A percentile compares a stretch with the other conserved stretches of the same genome.
Conservation (phyloP, 2,329 filamentous ascomycete species). For the Alternaria solani region DNA sequence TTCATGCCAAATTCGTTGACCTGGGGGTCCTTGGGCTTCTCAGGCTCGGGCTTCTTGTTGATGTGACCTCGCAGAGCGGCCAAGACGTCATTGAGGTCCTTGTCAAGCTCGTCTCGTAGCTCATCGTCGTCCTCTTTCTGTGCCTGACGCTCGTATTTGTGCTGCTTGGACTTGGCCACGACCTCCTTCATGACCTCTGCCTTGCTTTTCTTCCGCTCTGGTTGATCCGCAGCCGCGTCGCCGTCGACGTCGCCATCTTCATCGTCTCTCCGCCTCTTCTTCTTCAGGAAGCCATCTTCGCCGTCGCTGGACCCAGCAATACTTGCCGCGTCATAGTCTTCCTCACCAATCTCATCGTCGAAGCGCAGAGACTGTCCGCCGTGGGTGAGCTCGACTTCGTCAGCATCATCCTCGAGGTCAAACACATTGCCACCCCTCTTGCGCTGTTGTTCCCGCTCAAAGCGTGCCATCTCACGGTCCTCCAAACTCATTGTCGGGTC, state of each 20-base stretch:
- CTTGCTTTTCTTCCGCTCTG: constrained; percentile 90
- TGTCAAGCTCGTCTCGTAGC: constrained; percentile 81
- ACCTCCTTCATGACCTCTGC: constrained; percentile 98
- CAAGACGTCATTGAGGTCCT: constrained; percentile 80
- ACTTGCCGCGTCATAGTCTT: constrained; percentile 84
- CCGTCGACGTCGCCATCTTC: constrained; percentile 55
- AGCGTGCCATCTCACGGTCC: constrained; percentile 89
- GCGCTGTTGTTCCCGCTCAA: constrained; percentile 84
- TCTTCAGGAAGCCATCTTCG: constrained; percentile 49
- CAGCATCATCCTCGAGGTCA: constrained; percentile 84
- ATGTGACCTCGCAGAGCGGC: constrained; percentile 70
- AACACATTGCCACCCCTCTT: constrained; percentile 83
- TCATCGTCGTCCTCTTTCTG: constrained; percentile 94
- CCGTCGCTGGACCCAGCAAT: constrained; percentile 61
- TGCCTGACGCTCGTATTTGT: constrained; percentile 94
- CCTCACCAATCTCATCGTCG: constrained; percentile 60
- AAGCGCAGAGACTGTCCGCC: constrained; percentile 77
- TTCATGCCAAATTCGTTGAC: constrained; percentile 58
- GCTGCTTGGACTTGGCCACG: constrained; percentile 93
- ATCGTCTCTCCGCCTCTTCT: constrained; percentile 57
- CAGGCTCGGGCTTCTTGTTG: constrained; percentile 55
- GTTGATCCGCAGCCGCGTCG: constrained; percentile 59
- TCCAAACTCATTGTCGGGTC: constrained; percentile 94
- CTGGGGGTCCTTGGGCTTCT: constrained; percentile 52
- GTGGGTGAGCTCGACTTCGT: constrained; percentile 79